These are phyloP conservation scores for Neonectria sp. DNA, from an alignment of 2,329 filamentous ascomycete genomes.

Conservation along the genomic window DNA sequence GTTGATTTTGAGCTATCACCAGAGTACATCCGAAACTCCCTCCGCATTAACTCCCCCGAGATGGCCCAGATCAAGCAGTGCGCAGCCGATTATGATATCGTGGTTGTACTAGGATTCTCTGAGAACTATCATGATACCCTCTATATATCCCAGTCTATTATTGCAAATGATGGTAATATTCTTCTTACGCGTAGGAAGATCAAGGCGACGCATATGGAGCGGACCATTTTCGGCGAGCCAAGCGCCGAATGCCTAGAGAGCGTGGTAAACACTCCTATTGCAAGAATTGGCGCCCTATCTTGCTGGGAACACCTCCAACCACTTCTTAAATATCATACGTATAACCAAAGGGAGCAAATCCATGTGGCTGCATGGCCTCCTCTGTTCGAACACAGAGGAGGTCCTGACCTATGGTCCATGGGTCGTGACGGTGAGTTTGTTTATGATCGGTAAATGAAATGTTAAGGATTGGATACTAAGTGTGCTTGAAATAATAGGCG, in stretches of 20 bases:
- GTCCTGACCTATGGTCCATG: constrained; percentile 1
- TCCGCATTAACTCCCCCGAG: not conserved
- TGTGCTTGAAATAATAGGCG: no score
- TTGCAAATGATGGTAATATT: constrained; percentile 1
- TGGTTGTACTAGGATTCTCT: constrained; percentile 2
- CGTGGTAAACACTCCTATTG: constrained; percentile 48
- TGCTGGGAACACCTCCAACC: constrained; percentile 55
- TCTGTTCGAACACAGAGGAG: not conserved
- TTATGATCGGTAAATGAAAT: not conserved
- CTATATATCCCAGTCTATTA: constrained; percentile 6
- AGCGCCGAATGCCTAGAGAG: constrained; percentile 53
- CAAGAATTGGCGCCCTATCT: constrained; percentile 57
- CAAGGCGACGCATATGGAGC: constrained; percentile 67
- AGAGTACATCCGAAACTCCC: constrained; percentile 2
- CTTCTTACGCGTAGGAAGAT: constrained; percentile 55
- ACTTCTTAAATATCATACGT: constrained; percentile 16
- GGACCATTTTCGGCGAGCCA: constrained; percentile 63
- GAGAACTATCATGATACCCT: not conserved
- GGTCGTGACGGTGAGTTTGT: not conserved
- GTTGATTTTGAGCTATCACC: not conserved
- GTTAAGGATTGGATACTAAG: no score
- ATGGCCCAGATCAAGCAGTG: not conserved
- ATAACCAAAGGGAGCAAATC: constrained; percentile 7
- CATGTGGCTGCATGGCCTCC: constrained; percentile 12
- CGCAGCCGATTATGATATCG: constrained; percentile 1